A percentile compares a stretch with the other conserved stretches of the same genome.
Evolutionary conservation across 164 flowering plant genomes (phyloP).

Genomic region (Vitis amurensis): DNA sequence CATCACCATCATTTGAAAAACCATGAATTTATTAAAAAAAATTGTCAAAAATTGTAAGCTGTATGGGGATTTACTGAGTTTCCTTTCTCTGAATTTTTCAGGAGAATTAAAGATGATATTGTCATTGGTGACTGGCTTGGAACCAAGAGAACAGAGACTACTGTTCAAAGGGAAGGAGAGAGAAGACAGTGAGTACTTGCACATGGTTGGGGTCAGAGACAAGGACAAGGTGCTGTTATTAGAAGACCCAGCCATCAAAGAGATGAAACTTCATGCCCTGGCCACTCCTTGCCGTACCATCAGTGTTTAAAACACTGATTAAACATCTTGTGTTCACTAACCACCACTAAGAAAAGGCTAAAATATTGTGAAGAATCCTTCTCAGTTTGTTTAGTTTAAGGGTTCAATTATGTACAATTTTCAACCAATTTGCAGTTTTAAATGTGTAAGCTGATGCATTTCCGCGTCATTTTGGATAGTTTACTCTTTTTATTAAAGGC

Average conservation of each 20-base stretch:
- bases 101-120: constrained; percentile 79
- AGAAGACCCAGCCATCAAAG: constrained; percentile 74
- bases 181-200: constrained; percentile 67
- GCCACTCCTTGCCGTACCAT: constrained; percentile 41
- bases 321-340: not conserved
- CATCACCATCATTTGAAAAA: no score
- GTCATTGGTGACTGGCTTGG: constrained; percentile 60
- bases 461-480: constrained; percentile 7
- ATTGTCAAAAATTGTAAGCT: no score
- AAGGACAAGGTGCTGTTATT: constrained; percentile 73
- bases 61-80: not conserved
- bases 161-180: constrained; percentile 83
- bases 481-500: constrained; percentile 7
- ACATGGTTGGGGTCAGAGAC: constrained; percentile 87
- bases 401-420: not conserved
- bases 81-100: constrained; percentile 9
- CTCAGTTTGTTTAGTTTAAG: not conserved
- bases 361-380: not conserved
- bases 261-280: constrained; percentile 49
- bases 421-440: not conserved
- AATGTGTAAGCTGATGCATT: constrained; percentile 11
- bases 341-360: not conserved
- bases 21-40: no score
- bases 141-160: constrained; percentile 73
- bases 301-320: constrained; percentile 16